Conservation (phyloP, 2,329 filamentous ascomycete species). For the Fusarium pininemorale region DNA sequence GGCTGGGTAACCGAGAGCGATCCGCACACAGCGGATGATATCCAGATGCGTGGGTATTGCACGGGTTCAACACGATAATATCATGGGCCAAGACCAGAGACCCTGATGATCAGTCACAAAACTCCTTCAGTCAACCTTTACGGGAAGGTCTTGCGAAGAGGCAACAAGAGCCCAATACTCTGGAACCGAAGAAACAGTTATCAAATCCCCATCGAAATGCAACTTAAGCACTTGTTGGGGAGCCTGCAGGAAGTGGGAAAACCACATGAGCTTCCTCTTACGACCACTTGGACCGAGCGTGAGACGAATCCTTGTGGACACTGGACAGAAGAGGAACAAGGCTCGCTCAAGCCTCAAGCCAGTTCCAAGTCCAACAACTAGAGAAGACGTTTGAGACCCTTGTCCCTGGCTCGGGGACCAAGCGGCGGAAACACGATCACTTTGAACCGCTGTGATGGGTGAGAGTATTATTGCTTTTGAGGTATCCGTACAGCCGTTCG, state of each 20-base stretch:
- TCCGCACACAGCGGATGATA: background rate
- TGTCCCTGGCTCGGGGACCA: background rate
- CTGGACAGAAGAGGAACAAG: background rate
- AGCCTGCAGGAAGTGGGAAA: conserved; percentile 9
- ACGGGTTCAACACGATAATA: background rate
- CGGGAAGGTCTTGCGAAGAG: conserved; percentile 18
- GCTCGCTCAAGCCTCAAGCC: conserved; percentile 10
- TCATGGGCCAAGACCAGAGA: background rate
- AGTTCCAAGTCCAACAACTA: background rate
- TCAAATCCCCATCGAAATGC: background rate
- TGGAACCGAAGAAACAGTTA: conserved; percentile 15
- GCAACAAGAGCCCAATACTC: conserved; percentile 13
- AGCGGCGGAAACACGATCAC: conserved; percentile 10
- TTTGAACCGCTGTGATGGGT: conserved; percentile 12
- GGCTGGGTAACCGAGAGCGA: conserved; percentile 6
- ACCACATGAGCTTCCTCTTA: conserved; percentile 34
- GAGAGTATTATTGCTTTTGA: conserved; percentile 9
- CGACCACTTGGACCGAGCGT: conserved; percentile 14
- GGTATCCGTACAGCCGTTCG: background rate
- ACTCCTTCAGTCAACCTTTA: conserved; percentile 3
- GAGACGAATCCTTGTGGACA: conserved; percentile 12
- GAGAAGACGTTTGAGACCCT: conserved; percentile 8
- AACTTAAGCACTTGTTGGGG: background rate
- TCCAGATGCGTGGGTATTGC: background rate
- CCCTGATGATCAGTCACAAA: conserved; percentile 10